Evolutionary conservation across 139 green algal species (phyloP), one percentile per base, ranked within the genome.

Genomic region (Picochlorum sp.): DNA sequence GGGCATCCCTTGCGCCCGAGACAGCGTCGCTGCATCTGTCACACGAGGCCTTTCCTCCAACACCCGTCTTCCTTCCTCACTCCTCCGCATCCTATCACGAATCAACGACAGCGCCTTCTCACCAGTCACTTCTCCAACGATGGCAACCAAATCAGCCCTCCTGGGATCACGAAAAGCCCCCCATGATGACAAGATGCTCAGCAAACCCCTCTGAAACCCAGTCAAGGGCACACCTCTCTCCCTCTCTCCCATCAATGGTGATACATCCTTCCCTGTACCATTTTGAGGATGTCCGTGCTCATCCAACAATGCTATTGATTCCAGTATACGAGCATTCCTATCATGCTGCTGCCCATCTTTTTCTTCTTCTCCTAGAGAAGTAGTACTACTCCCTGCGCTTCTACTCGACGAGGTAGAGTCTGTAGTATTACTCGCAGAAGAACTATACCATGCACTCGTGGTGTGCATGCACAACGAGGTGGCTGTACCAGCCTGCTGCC

Each of bases 101-200:
- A 96, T 87, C 58, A 49, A 41, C 5, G 47, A 32, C 5, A 93
- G 56, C 3, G 84, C 76, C 28, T 66, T 10, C 52, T 62, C 26
- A 5, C 73, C 82, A 32, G 79, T 91, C 2, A 84, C 92, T 60
- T 96, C 89, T 1, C 85, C 86, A 14, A 86, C 78, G 4, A 83
- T 77, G 6, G 84, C 87, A 6, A 97, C 91, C 28, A 96, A 74
- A 64, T 97, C 91, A 1, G 69, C 89, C 0, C 89, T 71, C 3
- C 67, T 50, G 5, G 73, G 73, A 61, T 74, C 49, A n/a, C n/a
- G 6, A 2, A 92, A 60, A 7, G 87, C 84, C 1, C 81, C 84
- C 1, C 81, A 20, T 0, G 77, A 69, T 3, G 80, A 73, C 2
- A 87, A 51, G 13, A 89, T 16, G 1, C 82, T 82, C 4, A 95